Evolutionary conservation across 2,329 filamentous ascomycete genomes (phyloP), one percentile per base, ranked within the genome.

Genomic region (Akanthomyces lecanii): DNA sequence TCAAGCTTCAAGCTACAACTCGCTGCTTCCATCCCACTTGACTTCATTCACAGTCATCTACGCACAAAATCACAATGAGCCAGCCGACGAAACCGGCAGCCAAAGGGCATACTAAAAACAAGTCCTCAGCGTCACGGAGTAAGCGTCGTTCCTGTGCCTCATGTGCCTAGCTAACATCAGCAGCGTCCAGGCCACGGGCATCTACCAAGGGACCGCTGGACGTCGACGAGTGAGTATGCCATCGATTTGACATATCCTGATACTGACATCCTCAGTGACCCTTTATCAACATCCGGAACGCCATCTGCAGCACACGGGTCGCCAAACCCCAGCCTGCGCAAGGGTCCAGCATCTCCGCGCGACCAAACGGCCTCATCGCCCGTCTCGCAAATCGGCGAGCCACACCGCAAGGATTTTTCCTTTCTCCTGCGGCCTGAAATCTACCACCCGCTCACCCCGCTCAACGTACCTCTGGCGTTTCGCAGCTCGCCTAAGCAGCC

Each of bases 171-270:
- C 69, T 67, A 45, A 68, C 52, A 25, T 28, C 2, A 25, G 14
- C 67, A 85, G 84, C 82, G 52, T 76, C 82, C n/a, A 77, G 87
- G 51, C 84, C 88, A 10, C 81, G 89, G 57, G 86, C 88, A 48
- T 84, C 88, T 51, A 95, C 91, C 5, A 90, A 87, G 74, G 91
- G 91, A 1, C 92, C 92, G 4, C 79, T 96, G 23, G 91, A 95
- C 70, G 78, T 80, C 65, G 85, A 88, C 66, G 89, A 94, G 89
- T 94, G 81, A 76, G 86, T 74, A 8, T 44, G 23, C 16, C 40
- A n/a, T 42, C 36, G 4, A 16, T 1, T 28, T 12, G 21, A 38
- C n/a, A 50, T 33, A 36, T 52, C 54, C 52, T 50, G 64, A 65
- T 42, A 62, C 38, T 33, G 12, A 40, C 25, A 12, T 51, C 30